Percentiles rank a stretch among this genome's conserved stretches.
phyloP scores from a whole-genome alignment of 2,329 filamentous ascomycete genomes.

The Aspergillus sp. region DNA sequence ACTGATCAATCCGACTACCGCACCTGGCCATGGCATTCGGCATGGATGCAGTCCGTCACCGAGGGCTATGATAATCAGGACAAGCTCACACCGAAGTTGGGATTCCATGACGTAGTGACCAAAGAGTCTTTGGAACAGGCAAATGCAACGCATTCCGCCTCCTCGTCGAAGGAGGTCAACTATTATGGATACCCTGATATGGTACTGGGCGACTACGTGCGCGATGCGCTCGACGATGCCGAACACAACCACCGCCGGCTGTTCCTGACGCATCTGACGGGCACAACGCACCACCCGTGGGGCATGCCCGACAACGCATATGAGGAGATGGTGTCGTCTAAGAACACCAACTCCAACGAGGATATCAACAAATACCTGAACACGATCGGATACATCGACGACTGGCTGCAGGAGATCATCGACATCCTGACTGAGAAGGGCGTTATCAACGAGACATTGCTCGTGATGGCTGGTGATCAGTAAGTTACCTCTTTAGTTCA shows the following conservation, averaged over 20 bases:
- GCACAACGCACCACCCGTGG: slow-evolving; percentile 39
- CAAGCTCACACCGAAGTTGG: slow-evolving; percentile 29
- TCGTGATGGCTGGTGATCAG: slow-evolving; percentile 39
- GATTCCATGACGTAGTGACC: slow-evolving; percentile 30
- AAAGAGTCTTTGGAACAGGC: slow-evolving; percentile 29
- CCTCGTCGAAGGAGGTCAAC: slow-evolving; percentile 29
- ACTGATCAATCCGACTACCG: slow-evolving; percentile 26
- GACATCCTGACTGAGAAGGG: slow-evolving; percentile 34
- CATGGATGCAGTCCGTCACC: slow-evolving; percentile 38
- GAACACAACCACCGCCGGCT: slow-evolving; percentile 33
- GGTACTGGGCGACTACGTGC: slow-evolving; percentile 34
- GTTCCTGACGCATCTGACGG: slow-evolving; percentile 37
- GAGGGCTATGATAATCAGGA: slow-evolving; percentile 34
- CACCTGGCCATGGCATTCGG: slow-evolving; percentile 36
- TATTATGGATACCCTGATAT: slow-evolving; percentile 38
- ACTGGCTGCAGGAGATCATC: slow-evolving; percentile 35
- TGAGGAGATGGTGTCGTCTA: slow-evolving; percentile 25
- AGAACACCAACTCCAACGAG: slow-evolving; percentile 19
- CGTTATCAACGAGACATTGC: slow-evolving; percentile 34
- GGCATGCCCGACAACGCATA: slow-evolving; percentile 30
- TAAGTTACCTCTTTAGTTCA: slow-evolving; percentile 11
- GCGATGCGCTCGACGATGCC: slow-evolving; percentile 35
- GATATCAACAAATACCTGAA: slow-evolving; percentile 35
- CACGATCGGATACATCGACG: slow-evolving; percentile 34
- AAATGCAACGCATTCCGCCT: slow-evolving; percentile 30